Conservation (phyloP, 2,329 filamentous ascomycete genomes). For the Cordyceps tenuipes region DNA sequence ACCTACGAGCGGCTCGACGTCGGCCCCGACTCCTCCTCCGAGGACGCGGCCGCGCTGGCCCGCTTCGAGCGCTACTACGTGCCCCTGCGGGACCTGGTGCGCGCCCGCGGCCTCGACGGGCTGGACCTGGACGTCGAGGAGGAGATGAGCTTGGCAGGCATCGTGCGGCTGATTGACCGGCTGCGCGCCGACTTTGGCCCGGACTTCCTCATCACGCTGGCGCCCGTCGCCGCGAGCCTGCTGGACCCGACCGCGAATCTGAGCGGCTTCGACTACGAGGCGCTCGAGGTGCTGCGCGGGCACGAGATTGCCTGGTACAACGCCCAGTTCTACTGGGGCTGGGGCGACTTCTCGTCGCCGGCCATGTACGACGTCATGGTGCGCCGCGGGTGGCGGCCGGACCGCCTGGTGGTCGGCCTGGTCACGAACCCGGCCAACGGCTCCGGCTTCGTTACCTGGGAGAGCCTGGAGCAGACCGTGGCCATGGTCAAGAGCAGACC, state of each 20-base stretch:
- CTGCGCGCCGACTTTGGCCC: slow-evolving; percentile 61
- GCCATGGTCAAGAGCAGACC: slow-evolving; percentile 40
- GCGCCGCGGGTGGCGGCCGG: slow-evolving; percentile 59
- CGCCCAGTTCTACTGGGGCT: slow-evolving; percentile 87
- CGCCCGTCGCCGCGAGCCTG: slow-evolving; percentile 70
- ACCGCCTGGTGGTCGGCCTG: slow-evolving; percentile 70
- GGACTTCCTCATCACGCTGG: slow-evolving; percentile 68
- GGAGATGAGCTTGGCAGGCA: slow-evolving; percentile 56
- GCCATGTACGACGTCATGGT: slow-evolving; percentile 43
- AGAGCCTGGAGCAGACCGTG: slow-evolving; percentile 38
- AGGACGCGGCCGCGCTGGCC: slow-evolving; percentile 22
- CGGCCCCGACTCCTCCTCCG: slow-evolving; percentile 22
- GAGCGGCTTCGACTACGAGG: slow-evolving; percentile 73
- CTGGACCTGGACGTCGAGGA: slow-evolving; percentile 79
- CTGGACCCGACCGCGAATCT: slow-evolving; percentile 51
- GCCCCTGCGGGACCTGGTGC: slow-evolving; percentile 59
- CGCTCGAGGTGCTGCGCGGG: slow-evolving; percentile 61
- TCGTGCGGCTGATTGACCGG: slow-evolving; percentile 59
- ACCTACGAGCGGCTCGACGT: slow-evolving; percentile 55
- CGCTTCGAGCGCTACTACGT: slow-evolving; percentile 67
- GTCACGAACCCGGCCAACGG: slow-evolving; percentile 74
- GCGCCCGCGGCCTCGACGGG: slow-evolving; percentile 54
- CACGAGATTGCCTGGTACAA: slow-evolving; percentile 77
- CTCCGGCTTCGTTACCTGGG: slow-evolving; percentile 38
- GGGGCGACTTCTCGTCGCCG: slow-evolving; percentile 50